phyloP scores from a whole-genome alignment of 345 rosid species.

The Syzygium grande region DNA sequence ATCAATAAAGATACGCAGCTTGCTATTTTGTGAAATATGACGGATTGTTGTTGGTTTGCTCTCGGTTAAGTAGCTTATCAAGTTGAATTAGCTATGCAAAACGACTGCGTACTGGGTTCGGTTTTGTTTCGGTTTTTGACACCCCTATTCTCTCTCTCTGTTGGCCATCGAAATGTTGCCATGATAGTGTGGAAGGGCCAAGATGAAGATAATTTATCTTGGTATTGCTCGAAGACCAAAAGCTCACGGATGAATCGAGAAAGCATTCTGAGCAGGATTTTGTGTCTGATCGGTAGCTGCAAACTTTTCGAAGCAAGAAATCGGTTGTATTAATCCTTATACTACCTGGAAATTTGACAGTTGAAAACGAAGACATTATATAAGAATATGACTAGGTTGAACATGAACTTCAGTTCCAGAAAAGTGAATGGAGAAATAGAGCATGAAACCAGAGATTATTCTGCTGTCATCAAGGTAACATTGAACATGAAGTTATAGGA shows the following conservation, averaged over 20 bases:
- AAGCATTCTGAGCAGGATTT: too few species aligned
- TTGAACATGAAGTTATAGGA: neutral
- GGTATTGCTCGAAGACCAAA: too few species aligned
- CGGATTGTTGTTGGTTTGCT: neutral
- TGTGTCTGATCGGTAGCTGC: too few species aligned
- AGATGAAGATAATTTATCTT: too few species aligned
- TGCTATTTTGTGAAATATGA: neutral
- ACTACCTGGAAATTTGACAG: neutral
- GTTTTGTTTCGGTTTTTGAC: too few species aligned
- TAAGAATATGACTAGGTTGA: neutral
- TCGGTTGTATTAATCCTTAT: neutral
- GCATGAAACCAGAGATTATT: neutral
- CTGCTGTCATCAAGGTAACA: neutral
- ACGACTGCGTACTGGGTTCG: neutral
- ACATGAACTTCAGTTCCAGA: neutral
- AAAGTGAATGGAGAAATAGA: neutral
- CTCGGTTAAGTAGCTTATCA: neutral
- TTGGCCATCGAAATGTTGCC: too few species aligned
- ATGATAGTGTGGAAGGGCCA: too few species aligned
- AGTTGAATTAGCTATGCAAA: neutral
- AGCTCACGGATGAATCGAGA: too few species aligned
- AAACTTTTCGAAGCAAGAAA: neutral
- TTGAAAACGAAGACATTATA: neutral
- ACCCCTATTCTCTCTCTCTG: too few species aligned
- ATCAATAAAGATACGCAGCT: neutral